phyloP scores from a whole-genome alignment of 495 filamentous ascomycete genomes.

The Penicillium riverlandense region DNA sequence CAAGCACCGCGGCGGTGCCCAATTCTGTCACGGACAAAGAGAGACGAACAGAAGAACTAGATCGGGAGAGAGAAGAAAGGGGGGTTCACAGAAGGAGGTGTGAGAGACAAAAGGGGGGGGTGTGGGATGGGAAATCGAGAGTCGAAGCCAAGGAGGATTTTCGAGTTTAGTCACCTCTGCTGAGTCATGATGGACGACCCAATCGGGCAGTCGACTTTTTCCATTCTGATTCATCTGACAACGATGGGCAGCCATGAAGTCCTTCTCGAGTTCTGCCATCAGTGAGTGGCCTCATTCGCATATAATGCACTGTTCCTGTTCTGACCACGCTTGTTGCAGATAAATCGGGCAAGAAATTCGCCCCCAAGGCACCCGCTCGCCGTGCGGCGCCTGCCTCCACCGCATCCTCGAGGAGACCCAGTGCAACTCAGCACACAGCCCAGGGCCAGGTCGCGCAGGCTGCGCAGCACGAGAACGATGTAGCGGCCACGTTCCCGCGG shows the following conservation, averaged over 20 bases:
- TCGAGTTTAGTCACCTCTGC: too few species aligned
- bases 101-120: too few species aligned
- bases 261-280: constrained; percentile 51
- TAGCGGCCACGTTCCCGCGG: constrained; percentile 10
- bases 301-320: not conserved
- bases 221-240: not conserved
- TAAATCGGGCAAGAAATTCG: constrained; percentile 50
- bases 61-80: constrained; percentile 9
- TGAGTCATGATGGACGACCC: not conserved
- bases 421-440: constrained; percentile 25
- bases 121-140: constrained; percentile 16
- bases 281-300: constrained; percentile 30
- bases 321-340: constrained; percentile 22
- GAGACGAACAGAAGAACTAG: not conserved
- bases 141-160: constrained; percentile 17
- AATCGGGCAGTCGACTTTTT: constrained; percentile 13
- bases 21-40: constrained; percentile 12
- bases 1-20: constrained; percentile 24
- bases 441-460: constrained; percentile 29
- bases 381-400: constrained; percentile 30
- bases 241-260: constrained; percentile 32
- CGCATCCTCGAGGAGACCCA: constrained; percentile 30
- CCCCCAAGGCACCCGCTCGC: constrained; percentile 44
- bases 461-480: constrained; percentile 15
- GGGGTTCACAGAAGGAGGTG: too few species aligned